Conservation (phyloP, 176 grass and related monocot genomes). For the Paspalum vaginatum region DNA sequence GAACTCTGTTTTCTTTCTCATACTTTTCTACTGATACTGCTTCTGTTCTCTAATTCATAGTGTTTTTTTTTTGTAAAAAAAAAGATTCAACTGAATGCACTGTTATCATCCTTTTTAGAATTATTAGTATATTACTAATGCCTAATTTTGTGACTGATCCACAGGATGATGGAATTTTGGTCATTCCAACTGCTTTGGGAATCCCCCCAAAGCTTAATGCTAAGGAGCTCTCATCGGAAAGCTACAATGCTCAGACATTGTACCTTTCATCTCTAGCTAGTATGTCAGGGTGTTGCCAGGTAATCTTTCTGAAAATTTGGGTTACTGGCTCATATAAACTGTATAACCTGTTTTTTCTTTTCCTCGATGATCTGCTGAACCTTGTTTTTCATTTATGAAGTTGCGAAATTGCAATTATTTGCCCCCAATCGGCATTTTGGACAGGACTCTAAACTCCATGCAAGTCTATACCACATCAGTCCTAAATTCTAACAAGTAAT, state of each 20-base stretch:
- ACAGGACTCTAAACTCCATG: neutral
- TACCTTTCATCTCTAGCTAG: slow-evolving; percentile 78
- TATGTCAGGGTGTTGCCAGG: slow-evolving; percentile 99
- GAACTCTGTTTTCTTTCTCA: neutral
- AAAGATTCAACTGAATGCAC: slow-evolving; percentile 20
- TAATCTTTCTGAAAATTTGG: slow-evolving; percentile 39
- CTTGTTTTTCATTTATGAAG: slow-evolving; percentile 7
- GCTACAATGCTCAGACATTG: slow-evolving; percentile 62
- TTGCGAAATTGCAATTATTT: slow-evolving; percentile 11
- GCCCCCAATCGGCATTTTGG: slow-evolving; percentile 19
- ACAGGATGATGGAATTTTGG: slow-evolving; percentile 96
- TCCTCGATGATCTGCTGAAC: neutral
- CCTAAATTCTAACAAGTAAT: neutral
- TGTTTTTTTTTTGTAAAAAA: neutral
- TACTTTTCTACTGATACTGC: neutral
- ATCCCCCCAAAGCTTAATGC: slow-evolving; percentile 82
- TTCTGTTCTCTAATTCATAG: slow-evolving; percentile 10
- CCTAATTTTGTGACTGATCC: slow-evolving; percentile 38
- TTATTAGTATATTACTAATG: neutral
- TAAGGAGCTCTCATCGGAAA: slow-evolving; percentile 73
- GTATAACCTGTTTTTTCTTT: neutral
- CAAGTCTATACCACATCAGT: neutral
- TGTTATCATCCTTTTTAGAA: slow-evolving; percentile 5
- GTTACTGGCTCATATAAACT: slow-evolving; percentile 13
- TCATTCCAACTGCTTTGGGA: slow-evolving; percentile 88